Base-by-base conservation (phyloP, 1,284 basidiomycete species). In the Kalmanozyma brasiliensis region DNA sequence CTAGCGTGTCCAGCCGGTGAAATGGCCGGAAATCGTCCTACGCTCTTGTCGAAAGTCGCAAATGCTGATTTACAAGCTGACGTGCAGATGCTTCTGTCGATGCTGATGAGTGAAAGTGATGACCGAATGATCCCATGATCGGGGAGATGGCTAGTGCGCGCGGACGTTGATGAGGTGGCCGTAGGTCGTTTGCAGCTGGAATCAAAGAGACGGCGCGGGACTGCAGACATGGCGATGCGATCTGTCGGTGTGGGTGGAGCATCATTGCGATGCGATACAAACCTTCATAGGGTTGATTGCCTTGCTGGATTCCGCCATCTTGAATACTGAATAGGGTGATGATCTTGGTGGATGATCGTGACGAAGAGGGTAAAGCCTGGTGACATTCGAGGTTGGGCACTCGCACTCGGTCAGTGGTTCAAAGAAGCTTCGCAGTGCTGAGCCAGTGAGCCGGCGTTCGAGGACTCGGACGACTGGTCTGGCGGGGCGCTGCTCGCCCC, bases 231-330 rank as follows among this genome's bases (percentile, higher is more conserved):
- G 53, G 40, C 47, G 37, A 41, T 52, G 52, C 33, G 10, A 9
- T 35, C 37, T 29, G 24, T 13, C 13, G 43, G 33, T 30, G 16
- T 14, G 6, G 29, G 30, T 32, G 16, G 33, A 35, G 23, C 20
- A n/a, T 52, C 23, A 38, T 19, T 30, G 17, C 26, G 61, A 38
- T 29, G 29, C n/a, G 34, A 44, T 61, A 79, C 77, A 46, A 68
- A 79, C 77, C 73, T 76, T 79, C 77, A 79, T 79, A 52, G 77
- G 77, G 75, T 79, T 79, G 56, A 79, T 77, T 59, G 77, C 75
- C 76, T 79, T 79, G 73, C 75, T 74, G 42, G 77, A 79, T 70
- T 79, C 77, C 67, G 77, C 77, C 77, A 79, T 79, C 56, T 69
- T 69, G 66, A 63, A 43, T 59, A 53, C 36, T 33, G 34, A 20